Base-by-base conservation (phyloP, 768 basidiomycete genomes). In the Sporobolomyces roseus region DNA sequence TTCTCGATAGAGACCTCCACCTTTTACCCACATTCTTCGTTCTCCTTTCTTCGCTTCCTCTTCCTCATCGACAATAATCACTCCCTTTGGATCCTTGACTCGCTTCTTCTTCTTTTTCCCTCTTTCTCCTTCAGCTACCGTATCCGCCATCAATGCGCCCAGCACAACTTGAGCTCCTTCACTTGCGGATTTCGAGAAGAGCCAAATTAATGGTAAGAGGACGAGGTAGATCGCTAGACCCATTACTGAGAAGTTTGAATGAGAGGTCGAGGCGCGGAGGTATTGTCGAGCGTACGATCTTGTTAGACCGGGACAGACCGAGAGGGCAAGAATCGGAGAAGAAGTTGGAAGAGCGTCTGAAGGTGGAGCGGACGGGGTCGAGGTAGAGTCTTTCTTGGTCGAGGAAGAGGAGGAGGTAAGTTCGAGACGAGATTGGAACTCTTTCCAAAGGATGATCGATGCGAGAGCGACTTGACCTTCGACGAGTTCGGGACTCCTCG, bases 351-450 rank as follows among this genome's bases (percentile, higher is more conserved):
- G 5, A 43, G 54, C 50, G 61, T 65, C 43, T 54, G 41, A n/a
- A 16, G 63, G 32, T 25, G 53, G 21, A 0, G 21, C 36, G 3
- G 63, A 2, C 8, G 58, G 10, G 16, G 63, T n/a, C 33, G 89
- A 10, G 7, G 27, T 46, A 23, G 10, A 4, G 17, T 36, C 25
- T 25, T 36, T 41, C 16, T 23, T 27, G 89, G 75, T 93, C 88
- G 36, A 91, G 80, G 35, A 91, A 83, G 19, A 87, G 84, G 77
- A 93, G 90, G 9, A 93, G 2, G 94, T 83, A 1, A 90, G 88
- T 74, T 93, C 89, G 35, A 93, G 80, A 32, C 93, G 84, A 16
- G 88, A 84, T 76, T 94, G 91, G 6, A 96, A 82, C 79, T 94
- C 91, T 10, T 86, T 83, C 49, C 86, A 87, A 8, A 79, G 49